These are phyloP conservation scores for Mycena vulgaris DNA, from an alignment of 768 basidiomycete genomes.

Conservation along the genomic window DNA sequence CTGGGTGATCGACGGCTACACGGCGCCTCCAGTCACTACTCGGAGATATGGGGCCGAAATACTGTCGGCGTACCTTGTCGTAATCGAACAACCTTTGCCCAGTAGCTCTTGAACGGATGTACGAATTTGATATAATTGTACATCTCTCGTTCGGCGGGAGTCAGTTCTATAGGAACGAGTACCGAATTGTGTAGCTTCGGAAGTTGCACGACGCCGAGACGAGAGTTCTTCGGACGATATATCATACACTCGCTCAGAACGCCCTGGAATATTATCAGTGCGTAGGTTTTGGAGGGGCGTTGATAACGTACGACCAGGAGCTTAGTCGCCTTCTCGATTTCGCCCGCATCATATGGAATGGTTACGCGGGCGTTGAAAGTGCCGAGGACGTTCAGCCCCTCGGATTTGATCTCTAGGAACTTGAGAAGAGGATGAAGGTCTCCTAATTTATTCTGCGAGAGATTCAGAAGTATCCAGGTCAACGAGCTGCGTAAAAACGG, in stretches of 20 bases:
- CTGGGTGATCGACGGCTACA: constrained; percentile 26
- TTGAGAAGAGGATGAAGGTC: constrained; percentile 12
- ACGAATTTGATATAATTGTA: constrained; percentile 5
- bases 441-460: constrained; percentile 3
- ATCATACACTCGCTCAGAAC: constrained; percentile 23
- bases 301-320: constrained; percentile 13
- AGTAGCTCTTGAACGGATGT: constrained; percentile 18
- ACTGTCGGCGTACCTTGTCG: constrained; percentile 9
- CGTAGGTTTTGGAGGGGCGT: not conserved
- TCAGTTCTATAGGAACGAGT: not conserved
- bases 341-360: constrained; percentile 4
- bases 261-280: not conserved
- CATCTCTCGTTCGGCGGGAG: constrained; percentile 20
- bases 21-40: not conserved
- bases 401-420: constrained; percentile 4
- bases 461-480: no score
- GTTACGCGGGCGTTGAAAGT: constrained; percentile 10
- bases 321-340: constrained; percentile 4
- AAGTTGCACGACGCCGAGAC: not conserved
- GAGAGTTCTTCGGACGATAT: constrained; percentile 11
- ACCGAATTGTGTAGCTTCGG: constrained; percentile 7
- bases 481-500: not conserved
- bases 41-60: not conserved
- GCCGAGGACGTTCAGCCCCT: constrained; percentile 12
- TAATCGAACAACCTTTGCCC: constrained; percentile 26